Base-by-base conservation (phyloP, 306 rosid genomes). In the Cyclanthera cordifolia region DNA sequence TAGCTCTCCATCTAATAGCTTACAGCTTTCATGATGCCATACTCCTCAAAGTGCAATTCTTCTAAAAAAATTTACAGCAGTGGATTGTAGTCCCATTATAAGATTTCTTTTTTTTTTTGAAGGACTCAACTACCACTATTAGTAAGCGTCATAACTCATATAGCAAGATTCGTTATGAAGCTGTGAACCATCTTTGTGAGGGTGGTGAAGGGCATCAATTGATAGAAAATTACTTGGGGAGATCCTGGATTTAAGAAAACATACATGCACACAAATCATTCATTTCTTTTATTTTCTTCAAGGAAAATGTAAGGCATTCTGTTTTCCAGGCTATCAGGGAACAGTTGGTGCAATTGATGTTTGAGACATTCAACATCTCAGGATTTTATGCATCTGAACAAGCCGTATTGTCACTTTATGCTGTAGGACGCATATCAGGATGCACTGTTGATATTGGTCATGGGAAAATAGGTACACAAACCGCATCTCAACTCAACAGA, bases 321-420 rank as follows among this genome's bases (percentile, higher is more conserved):
- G 32, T 77, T 53, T 77, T 54, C 39, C 91, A 93, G 96, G 85
- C 95, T 81, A 89, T 82, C 73, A 89, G 90, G 75, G 98, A 93
- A 77, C 98, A 93, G 83, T 78, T 93, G 78, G 96, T 93, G 79
- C 98, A 93, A 77, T 82, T 93, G 73, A 84, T 93, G 95, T 93
- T 93, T 79, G 98, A 93, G 86, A 89, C 95, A n/a, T 93, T 93
- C 86, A 93, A 89, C 81, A 87, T 89, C 79, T 93, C 98, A 47
- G 98, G 98, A 74, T 93, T 93, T 83, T 93, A 93, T 82, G 98
- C 98, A 69, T 93, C 98, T 1, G 98, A 93, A 76, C 98, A 93
- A 76, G 96, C 98, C 54, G 96, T 93, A 45, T 74, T 89, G 78
- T 93, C 98, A 11, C 88, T 93, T 47, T 93, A 89, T 81, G 94